These are phyloP conservation scores for Parathielavia hyrcaniae DNA, from an alignment of 495 filamentous ascomycete species.

Conservation along the genomic window DNA sequence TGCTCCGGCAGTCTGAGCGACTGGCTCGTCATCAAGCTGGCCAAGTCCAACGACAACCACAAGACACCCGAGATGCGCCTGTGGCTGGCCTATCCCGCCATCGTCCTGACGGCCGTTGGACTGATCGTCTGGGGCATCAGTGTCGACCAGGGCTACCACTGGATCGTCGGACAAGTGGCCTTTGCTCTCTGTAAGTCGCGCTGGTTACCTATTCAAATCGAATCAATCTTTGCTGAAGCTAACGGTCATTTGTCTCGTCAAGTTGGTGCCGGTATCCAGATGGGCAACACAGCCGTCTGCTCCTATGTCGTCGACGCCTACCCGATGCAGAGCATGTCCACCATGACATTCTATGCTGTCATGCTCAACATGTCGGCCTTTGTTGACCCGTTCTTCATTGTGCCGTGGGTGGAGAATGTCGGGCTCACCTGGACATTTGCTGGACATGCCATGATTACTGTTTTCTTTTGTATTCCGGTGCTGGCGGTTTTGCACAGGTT, in stretches of 20 bases:
- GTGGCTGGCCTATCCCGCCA: constrained; percentile 55
- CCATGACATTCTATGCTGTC: constrained; percentile 57
- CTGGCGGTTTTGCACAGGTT: constrained; percentile 44
- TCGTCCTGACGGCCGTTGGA: constrained; percentile 40
- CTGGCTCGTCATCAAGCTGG: constrained; percentile 42
- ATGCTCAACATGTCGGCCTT: constrained; percentile 50
- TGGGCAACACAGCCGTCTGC: constrained; percentile 53
- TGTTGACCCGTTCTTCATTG: constrained; percentile 51
- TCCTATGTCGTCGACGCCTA: constrained; percentile 56
- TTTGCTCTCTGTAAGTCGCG: constrained; percentile 44
- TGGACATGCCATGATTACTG: constrained; percentile 47
- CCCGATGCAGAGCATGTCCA: constrained; percentile 51
- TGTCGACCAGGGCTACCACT: constrained; percentile 52
- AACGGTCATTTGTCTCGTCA: neutral
- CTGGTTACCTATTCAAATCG: no score
- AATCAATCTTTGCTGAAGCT: neutral
- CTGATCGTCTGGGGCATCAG: constrained; percentile 54
- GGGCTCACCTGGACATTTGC: constrained; percentile 57
- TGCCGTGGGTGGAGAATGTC: constrained; percentile 44
- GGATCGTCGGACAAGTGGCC: constrained; percentile 55
- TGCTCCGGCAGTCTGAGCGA: constrained; percentile 53
- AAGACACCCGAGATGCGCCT: constrained; percentile 54
- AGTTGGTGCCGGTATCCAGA: constrained; percentile 57
- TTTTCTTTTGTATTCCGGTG: constrained; percentile 39
- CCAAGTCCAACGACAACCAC: constrained; percentile 42